phyloP scores from a whole-genome alignment of 345 rosid genomes.

The Aethionema arabicum region DNA sequence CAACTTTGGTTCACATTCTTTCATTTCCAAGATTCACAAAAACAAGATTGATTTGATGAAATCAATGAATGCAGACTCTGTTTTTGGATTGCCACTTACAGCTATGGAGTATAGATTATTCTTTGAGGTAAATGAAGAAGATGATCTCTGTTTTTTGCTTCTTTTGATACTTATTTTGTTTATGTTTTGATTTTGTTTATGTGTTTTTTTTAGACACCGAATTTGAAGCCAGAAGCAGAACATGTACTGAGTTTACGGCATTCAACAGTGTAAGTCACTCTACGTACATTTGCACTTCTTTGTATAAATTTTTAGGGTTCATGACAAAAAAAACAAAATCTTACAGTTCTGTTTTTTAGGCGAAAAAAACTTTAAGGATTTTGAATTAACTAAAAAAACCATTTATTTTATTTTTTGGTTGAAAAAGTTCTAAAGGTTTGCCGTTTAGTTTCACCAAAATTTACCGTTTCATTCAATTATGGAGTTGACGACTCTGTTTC shows the following conservation, averaged over 20 bases:
- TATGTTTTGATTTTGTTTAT: constrained; percentile 3
- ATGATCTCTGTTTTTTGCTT: constrained; percentile 2
- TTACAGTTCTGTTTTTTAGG: too few relatives aligned
- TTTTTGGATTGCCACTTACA: constrained; percentile 71
- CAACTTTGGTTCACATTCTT: constrained; percentile 45
- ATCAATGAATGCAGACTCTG: constrained; percentile 41
- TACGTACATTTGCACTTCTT: constrained; percentile 6
- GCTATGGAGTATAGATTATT: constrained; percentile 65
- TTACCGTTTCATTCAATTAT: too few relatives aligned
- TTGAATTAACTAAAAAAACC: background rate
- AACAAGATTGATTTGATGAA: constrained; percentile 25
- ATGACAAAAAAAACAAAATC: too few relatives aligned
- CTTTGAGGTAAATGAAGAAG: constrained; percentile 61
- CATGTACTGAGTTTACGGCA: constrained; percentile 45
- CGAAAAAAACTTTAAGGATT: background rate
- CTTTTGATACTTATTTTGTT: background rate
- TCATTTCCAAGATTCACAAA: constrained; percentile 32
- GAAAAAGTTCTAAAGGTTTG: too few relatives aligned
- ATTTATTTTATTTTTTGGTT: too few relatives aligned
- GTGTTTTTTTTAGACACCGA: constrained; percentile 55
- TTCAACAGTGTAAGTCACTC: constrained; percentile 55
- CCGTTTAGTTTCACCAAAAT: too few relatives aligned
- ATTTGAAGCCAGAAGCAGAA: constrained; percentile 72
- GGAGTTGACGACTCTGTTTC: too few relatives aligned
- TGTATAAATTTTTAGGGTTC: background rate